Evolutionary conservation across 2,329 filamentous ascomycete species (phyloP), one percentile per base, ranked within the genome.

Genomic region (Arachnomyces sp.): DNA sequence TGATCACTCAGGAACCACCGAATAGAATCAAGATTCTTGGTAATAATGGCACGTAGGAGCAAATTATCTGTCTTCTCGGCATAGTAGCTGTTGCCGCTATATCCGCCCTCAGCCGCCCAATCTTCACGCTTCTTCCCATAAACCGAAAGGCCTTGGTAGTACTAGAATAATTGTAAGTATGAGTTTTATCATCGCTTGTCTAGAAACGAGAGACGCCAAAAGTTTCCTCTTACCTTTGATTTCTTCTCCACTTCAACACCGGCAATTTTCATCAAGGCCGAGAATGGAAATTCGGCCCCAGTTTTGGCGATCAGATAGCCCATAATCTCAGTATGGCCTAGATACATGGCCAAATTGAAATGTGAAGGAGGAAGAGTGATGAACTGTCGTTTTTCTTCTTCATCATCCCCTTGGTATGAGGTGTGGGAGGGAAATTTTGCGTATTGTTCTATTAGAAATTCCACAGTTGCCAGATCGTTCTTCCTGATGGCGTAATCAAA

Each of bases 1-100:
- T 77, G 74, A 45, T 86, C 82, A 42, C 82, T 80, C 40, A 87
- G 61, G 57, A 90, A 86, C 77, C 84, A 93, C 53, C 92, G 80
- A 0, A 86, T 76, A 13, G 74, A 73, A 30, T 82, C 75, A n/a
- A 90, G 56, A 14, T 69, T 82, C 3, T 78, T 61, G n/a, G 48
- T 38, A 3, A 50, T 36, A 1, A 59, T 58, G 17, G 61, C 53
- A 6, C 49, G 40, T 14, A 67, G 49, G 12, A 68, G 52, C 1
- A 63, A 59, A 7, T 58, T 47, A 13, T 43, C 28, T 14, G 17
- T 36, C 7, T 32, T 21, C 14, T 14, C 12, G 6, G 11, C 8
- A 14, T 30, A 6, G 3, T 38, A 31, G 13, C 13, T n/a, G 12
- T 13, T 5, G 31, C 17, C 31, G 14, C 2, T 8, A n/a, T 25